A percentile compares a stretch with the other conserved stretches of the same genome.
These are phyloP conservation scores for Amesomyces nigricolor DNA, from an alignment of 2,329 filamentous ascomycete species.

Conservation along the genomic window DNA sequence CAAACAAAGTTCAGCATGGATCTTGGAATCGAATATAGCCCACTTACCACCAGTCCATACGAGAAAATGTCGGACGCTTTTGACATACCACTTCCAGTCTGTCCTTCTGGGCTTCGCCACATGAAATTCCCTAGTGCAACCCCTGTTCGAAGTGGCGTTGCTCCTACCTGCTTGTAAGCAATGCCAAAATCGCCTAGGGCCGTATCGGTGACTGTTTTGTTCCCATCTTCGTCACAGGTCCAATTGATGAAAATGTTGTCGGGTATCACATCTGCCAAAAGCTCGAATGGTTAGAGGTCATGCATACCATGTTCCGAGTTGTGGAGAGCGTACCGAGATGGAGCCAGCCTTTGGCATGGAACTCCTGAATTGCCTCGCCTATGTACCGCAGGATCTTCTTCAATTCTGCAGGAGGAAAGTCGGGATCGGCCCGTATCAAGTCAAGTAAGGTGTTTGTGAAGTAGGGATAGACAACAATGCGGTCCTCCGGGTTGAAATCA, in stretches of 20 bases:
- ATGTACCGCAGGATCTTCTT: background rate
- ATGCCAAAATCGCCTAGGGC: conserved; percentile 4
- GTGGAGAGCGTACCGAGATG: conserved; percentile 1
- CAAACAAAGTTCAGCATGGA: no score
- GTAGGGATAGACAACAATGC: conserved; percentile 2
- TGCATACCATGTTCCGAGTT: no score
- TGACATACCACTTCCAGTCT: conserved; percentile 2
- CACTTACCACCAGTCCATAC: no score
- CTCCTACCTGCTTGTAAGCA: background rate
- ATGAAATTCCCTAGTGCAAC: conserved; percentile 2
- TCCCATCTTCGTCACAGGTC: background rate
- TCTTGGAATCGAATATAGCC: no score
- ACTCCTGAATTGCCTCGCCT: conserved; percentile 4
- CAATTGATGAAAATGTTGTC: conserved; percentile 9
- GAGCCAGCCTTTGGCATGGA: conserved; percentile 2
- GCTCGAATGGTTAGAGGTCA: background rate
- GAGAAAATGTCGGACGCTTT: no score
- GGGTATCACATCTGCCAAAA: conserved; percentile 4
- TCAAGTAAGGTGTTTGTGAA: background rate
- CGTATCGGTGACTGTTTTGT: conserved; percentile 3
- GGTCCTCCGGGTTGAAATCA: background rate
- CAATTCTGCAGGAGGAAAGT: background rate
- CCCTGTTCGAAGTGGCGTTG: background rate
- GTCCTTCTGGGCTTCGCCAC: conserved; percentile 10
- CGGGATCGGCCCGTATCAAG: background rate